Base-by-base conservation (phyloP, 768 basidiomycete species). In the Clavaria fumosa region DNA sequence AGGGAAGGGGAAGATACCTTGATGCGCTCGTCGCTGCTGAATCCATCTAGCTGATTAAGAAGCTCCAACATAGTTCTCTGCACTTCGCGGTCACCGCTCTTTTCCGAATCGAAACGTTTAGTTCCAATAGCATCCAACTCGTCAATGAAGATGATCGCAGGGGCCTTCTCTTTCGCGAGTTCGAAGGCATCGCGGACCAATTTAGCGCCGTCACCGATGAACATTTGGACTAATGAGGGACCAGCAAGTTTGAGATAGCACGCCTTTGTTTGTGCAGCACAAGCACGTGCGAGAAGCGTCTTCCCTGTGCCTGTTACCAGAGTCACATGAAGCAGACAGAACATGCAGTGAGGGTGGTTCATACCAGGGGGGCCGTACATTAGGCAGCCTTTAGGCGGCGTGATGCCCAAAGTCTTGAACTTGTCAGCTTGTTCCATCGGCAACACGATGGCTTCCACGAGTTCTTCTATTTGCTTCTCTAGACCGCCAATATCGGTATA, bases 21-120 rank as follows among this genome's bases (percentile, higher is more conserved):
- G 65, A 99, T 99, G 45, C 91, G 73, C 41, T 90, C 85, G 50
- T 97, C 91, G 47, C 85, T 90, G 43, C 86, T 82, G 61, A 99
- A 99, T 21, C 95, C 95, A 50, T 99, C 95, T 30, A 97, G 65
- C 59, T 99, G 95, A 57, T 99, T 99, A 45, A 99, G 72, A 31
- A 99, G 68, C 55, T 99, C 95, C 52, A 99, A 66, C 95, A 99
- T 99, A n/a, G 95, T 99, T 44, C 95, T 66, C 58, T 99, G 95
- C n/a, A 99, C 95, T 55, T 99, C 95, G 54, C 95, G 75, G 58
- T 99, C 95, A 44, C 95, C 95, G 50, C 86, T 86, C 70, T 97
- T 99, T 59, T 97, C 93, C 12, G 85, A 90, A 52, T 99, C 95
- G 53, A 97, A 97, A 5, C 95, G 83, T 56, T 96, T 96, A 7